phyloP scores from a whole-genome alignment of 768 basidiomycete species.

The Termitomyces sp. region DNA sequence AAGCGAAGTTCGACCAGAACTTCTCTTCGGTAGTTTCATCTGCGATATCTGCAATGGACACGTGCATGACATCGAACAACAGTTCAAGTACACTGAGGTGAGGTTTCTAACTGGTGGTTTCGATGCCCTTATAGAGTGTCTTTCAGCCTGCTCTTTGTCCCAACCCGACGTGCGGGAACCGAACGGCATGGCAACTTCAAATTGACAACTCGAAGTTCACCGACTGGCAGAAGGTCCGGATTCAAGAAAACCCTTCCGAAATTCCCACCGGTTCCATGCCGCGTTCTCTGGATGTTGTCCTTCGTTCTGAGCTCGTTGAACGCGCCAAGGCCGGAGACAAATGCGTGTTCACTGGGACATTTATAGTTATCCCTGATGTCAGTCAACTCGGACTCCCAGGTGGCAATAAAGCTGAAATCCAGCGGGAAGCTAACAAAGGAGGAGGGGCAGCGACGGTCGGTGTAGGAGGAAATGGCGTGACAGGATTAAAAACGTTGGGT shows the following conservation, averaged over 20 bases:
- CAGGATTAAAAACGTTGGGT: slow-evolving; percentile 89
- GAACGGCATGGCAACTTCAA: slow-evolving; percentile 86
- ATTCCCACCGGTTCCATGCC: slow-evolving; percentile 99
- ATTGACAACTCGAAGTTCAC: slow-evolving; percentile 96
- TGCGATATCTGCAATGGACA: slow-evolving; percentile 85
- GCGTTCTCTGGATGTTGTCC: slow-evolving; percentile 90
- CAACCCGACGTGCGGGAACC: slow-evolving; percentile 91
- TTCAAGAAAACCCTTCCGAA: slow-evolving; percentile 98
- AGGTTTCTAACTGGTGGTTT: not conserved
- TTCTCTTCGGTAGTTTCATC: slow-evolving; percentile 88
- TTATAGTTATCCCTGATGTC: slow-evolving; percentile 98
- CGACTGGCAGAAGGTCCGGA: slow-evolving; percentile 99
- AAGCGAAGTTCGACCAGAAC: slow-evolving; percentile 93
- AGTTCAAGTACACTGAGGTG: slow-evolving; percentile 99
- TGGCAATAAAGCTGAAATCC: slow-evolving; percentile 86
- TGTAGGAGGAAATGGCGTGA: slow-evolving; percentile 78
- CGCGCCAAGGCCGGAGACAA: slow-evolving; percentile 99
- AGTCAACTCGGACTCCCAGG: slow-evolving; percentile 93
- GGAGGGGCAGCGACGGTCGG: slow-evolving; percentile 54
- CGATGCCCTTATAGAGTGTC: not conserved
- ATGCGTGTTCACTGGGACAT: slow-evolving; percentile 95
- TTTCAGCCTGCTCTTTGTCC: slow-evolving; percentile 86
- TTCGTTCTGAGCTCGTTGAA: slow-evolving; percentile 93
- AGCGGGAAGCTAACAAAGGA: slow-evolving; percentile 74
- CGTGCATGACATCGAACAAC: slow-evolving; percentile 93